Base-by-base conservation (phyloP, 805 yeast species). In the Candida fluviatilis region DNA sequence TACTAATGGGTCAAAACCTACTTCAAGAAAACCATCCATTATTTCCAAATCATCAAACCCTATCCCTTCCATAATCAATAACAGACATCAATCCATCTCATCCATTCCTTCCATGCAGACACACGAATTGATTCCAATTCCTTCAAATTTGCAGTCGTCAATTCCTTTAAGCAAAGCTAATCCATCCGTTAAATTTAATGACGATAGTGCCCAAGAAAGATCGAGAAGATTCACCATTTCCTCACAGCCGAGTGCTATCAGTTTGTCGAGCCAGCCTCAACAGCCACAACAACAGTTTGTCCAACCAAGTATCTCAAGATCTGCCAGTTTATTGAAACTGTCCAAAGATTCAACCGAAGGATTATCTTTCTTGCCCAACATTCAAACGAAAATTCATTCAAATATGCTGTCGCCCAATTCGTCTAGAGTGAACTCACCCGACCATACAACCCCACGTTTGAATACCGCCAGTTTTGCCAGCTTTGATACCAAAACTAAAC, bases 171-270 rank as follows among this genome's bases (percentile, higher is more conserved):
- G n/a, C 4, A 33, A 23, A 23, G 11, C 35, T 26, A 34, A 37
- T 24, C 52, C 46, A 29, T 42, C 52, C 12, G 71, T 65, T 14
- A 61, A 69, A 4, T 68, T 68, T 39, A 57, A 61, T 18, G 69
- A 63, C 37, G 46, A 54, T 31, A 64, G 62, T 33, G 47, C 45
- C 16, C 62, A 54, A 37, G 74, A 68, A 31, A 52, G 64, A 31
- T 49, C 63, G 10, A 48, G 73, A 34, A 47, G 74, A 23, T 68
- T 68, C 48, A 66, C 73, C 7, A 68, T 68, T 16, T 57, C 66
- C 5, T 69, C 74, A 2, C 71, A 68, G 38, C 74, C 74, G 3
- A 66, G 69, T 23, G 40, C 61, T 6, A 58, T 52, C 7, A 62
- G 55, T 36, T 45, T 62, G 8, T 35, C 54, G 8, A 41, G 31